Base-by-base conservation (phyloP, 2,329 filamentous ascomycete genomes). In the Talaromyces sp. region DNA sequence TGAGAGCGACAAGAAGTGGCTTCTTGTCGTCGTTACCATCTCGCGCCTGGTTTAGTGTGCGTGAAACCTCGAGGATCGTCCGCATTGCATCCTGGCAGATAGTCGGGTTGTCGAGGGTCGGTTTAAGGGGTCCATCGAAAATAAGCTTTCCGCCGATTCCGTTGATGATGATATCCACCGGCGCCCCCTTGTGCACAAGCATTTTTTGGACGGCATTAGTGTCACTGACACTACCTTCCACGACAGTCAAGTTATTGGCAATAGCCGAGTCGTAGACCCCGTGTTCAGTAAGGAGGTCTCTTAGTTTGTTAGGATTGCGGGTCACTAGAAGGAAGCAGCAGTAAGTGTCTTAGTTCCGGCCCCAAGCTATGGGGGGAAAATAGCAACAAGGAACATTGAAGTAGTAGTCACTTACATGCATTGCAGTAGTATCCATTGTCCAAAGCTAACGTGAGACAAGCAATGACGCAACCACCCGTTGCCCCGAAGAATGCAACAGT, bases 401-500 rank as follows among this genome's bases (percentile, higher is more conserved):
- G n/a, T 56, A 9, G 54, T 47, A 55, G 7, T 39, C 22, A 11
- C 54, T 56, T 55, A 60, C 58, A 36, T 17, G 81, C 81, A 49
- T 72, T 75, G 65, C 76, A 79, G 58, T 71, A 70, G 68, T 80
- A 74, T 56, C 78, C 78, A 7, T 76, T 77, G 33, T 74, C 70
- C 54, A 84, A 73, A 4, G 80, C 72, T 17, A 70, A 69, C 25
- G 75, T 75, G n/a, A 84, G 76, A 52, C 76, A 75, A 25, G 75
- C 8, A 33, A 56, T 66, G 53, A 77, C 71, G 62, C 77, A 77
- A 55, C 80, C 82, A 59, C 80, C 80, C 22, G 81, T 84, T 19
- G 81, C 80, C 51, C 82, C 82, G 64, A 84, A 78, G 71, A 84
- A 82, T 39, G 80, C 78, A 58, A 83, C 53, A 62, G 70, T 63